Conservation (phyloP, 345 rosid species). For the Hirschfeldia incana region DNA sequence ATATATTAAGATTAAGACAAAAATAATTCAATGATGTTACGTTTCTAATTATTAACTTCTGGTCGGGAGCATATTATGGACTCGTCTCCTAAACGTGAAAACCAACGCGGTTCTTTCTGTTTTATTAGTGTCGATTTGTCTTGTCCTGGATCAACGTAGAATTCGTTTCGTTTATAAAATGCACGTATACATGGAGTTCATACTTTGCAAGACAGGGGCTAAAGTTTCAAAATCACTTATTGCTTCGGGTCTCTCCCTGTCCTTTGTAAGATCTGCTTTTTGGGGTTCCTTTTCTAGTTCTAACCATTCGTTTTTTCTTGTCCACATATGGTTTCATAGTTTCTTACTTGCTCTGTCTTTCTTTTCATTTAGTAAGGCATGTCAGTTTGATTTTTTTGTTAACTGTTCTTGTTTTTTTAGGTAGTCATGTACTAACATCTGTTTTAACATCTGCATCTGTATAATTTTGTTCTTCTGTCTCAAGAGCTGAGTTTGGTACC, state of each 20-base stretch:
- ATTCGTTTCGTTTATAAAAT: not conserved
- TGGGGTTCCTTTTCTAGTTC: too few relatives aligned
- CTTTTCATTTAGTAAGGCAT: not conserved
- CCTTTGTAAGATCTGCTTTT: not conserved
- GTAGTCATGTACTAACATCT: not conserved
- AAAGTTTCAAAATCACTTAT: constrained; percentile 19
- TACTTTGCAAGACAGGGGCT: not conserved
- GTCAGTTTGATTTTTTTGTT: not conserved
- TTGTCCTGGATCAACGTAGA: not conserved
- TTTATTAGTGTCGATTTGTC: not conserved
- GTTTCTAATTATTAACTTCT: not conserved
- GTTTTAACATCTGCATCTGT: not conserved
- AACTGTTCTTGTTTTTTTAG: not conserved
- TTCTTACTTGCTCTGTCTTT: not conserved
- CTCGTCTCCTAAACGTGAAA: constrained; percentile 5
- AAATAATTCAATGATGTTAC: not conserved
- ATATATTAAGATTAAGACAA: not conserved
- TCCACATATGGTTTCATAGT: too few relatives aligned
- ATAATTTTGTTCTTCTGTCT: not conserved
- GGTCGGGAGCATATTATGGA: constrained; percentile 14
- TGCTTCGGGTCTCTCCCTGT: not conserved
- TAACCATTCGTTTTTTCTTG: too few relatives aligned
- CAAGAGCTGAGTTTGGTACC: not conserved
- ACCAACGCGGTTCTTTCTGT: constrained; percentile 16
- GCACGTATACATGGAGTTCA: constrained; percentile 3